Base-by-base conservation (phyloP, 1,139 yeast species). In the Geotrichum restrictum region DNA sequence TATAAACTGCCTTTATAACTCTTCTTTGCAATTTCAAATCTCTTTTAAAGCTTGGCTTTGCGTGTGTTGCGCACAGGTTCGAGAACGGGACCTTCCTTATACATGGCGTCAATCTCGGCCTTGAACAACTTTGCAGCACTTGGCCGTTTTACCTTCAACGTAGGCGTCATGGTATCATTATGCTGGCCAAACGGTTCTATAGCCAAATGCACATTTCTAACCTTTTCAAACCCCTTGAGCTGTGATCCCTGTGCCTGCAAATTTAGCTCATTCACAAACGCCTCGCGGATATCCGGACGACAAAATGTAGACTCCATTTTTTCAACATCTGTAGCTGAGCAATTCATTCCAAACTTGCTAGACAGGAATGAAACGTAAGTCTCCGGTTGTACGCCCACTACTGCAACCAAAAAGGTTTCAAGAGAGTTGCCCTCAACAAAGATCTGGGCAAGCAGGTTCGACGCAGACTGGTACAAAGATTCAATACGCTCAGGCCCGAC, bases 401-500 rank as follows among this genome's bases (percentile, higher is more conserved):
- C 69, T 13, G 82, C 89, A 10, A 86, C 85, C 59, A 86, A 69
- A 61, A 64, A 83, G 2, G 79, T 74, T 61, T 81, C 73, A 27
- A 78, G 67, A 0, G 89, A 78, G 61, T 83, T 81, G n/a, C 94
- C 94, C 62, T 83, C 79, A n/a, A 80, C 79, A 64, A 76, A 84
- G 16, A 80, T 64, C 65, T 84, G 89, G 8, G 78, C 69, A 24
- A 79, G 63, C 21, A 78, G 65, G 5, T 84, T 76, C 58, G 79
- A 76, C 14, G 72, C 68, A 2, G 85, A 75, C 45, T 82, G 70
- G 62, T 85, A 84, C 22, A 72, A 70, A 63, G 81, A 83, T 64
- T 85, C 94, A 57, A 85, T 81, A 66, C 80, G 82, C 64, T 85
- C 94, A 2, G 93, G 91, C 1, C 89, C 83, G 52, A 85, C 80